These are phyloP conservation scores for Fusarium sp. DNA, from an alignment of 2,329 filamentous ascomycete genomes.

Conservation along the genomic window DNA sequence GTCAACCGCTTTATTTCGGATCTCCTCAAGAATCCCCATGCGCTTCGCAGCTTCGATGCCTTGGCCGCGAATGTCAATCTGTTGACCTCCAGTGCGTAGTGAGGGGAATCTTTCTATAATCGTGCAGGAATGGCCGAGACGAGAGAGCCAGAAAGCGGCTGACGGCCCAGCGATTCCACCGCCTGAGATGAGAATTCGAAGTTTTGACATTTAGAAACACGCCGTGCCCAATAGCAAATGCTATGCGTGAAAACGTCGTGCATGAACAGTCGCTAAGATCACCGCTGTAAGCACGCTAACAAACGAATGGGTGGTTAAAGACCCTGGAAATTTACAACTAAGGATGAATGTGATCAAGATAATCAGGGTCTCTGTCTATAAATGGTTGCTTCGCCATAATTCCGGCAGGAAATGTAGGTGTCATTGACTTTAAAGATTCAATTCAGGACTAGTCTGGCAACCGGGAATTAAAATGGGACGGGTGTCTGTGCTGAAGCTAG, in stretches of 20 bases:
- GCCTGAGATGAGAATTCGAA: constrained; percentile 60
- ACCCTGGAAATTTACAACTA: not conserved
- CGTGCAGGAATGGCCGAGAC: constrained; percentile 50
- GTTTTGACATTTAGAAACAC: constrained; percentile 21
- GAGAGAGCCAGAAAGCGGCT: constrained; percentile 53
- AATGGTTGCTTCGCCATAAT: not conserved
- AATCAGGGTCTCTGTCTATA: not conserved
- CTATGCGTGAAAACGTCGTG: too few species aligned
- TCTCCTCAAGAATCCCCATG: constrained; percentile 51
- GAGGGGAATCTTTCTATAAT: constrained; percentile 53
- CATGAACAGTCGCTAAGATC: not conserved
- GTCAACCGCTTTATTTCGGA: constrained; percentile 56
- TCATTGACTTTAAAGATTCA: constrained; percentile 16
- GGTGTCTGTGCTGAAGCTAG: not conserved
- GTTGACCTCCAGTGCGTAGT: constrained; percentile 53
- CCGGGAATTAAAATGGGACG: not conserved
- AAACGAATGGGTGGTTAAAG: not conserved
- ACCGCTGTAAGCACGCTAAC: not conserved
- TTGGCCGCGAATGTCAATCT: constrained; percentile 57
- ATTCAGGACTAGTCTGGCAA: not conserved
- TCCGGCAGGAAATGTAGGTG: not conserved
- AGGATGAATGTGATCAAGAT: not conserved
- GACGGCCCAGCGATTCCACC: constrained; percentile 57
- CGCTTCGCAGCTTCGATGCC: constrained; percentile 51
- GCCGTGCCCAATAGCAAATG: not conserved